These are phyloP conservation scores for Calonectria pseudoreteaudii DNA, from an alignment of 2,329 filamentous ascomycete genomes.

Conservation along the genomic window DNA sequence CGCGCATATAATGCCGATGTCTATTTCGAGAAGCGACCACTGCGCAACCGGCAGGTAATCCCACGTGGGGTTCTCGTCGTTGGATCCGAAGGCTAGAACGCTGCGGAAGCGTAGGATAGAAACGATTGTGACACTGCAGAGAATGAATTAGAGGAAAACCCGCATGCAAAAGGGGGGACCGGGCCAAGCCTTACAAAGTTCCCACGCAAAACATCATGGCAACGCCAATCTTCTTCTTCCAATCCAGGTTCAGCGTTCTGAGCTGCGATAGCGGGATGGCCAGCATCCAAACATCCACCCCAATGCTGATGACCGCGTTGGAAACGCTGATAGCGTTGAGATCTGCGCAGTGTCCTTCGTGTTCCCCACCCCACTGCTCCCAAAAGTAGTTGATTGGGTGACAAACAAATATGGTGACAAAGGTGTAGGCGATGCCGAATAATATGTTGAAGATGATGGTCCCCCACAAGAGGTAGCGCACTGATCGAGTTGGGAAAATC, in stretches of 20 bases:
- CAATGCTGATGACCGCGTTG: constrained; percentile 64
- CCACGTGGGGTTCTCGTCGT: constrained; percentile 48
- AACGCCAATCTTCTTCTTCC: constrained; percentile 55
- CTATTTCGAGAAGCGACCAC: constrained; percentile 54
- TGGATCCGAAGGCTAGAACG: not conserved
- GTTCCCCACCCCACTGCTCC: constrained; percentile 62
- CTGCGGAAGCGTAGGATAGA: not conserved
- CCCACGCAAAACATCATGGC: constrained; percentile 62
- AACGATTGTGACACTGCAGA: not conserved
- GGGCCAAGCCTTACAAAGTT: constrained; percentile 50
- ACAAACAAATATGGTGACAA: constrained; percentile 63
- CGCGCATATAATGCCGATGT: constrained; percentile 53
- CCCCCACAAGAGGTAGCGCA: not conserved
- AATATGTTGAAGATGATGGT: constrained; percentile 21
- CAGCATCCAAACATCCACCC: constrained; percentile 64
- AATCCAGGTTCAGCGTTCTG: constrained; percentile 54
- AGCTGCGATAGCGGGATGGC: constrained; percentile 62
- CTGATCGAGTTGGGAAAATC: not conserved
- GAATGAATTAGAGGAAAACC: not conserved
- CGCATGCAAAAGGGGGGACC: too few species aligned
- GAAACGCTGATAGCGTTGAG: constrained; percentile 63
- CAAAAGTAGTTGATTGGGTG: constrained; percentile 64
- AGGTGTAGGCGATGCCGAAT: constrained; percentile 55
- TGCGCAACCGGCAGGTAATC: constrained; percentile 45
- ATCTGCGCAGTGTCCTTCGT: constrained; percentile 60